A percentile compares a stretch with the other conserved stretches of the same genome.
Evolutionary conservation across 108 stramenopile genomes (phyloP).

Genomic region (Pseudonitzschia multiseries): DNA sequence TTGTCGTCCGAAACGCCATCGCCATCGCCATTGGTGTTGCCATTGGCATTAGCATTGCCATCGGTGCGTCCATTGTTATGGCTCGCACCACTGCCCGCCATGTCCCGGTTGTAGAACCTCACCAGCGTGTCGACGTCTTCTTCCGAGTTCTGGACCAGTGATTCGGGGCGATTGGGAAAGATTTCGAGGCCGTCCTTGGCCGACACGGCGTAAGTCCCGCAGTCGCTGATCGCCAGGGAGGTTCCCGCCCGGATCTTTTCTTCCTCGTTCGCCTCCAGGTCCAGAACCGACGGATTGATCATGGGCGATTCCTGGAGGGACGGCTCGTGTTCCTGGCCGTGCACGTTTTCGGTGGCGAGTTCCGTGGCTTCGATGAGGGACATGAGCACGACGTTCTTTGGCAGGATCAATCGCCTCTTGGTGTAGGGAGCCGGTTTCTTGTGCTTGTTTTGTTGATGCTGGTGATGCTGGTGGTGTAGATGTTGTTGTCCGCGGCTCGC

Average conservation of each 20-base stretch:
- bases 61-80: too few relatives aligned
- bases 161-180: conserved; percentile 34
- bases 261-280: conserved; percentile 44
- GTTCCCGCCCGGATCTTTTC: conserved; percentile 44
- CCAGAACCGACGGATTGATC: conserved; percentile 21
- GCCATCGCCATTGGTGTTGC: neutral
- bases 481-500: too few relatives aligned
- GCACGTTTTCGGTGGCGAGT: conserved; percentile 30
- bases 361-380: conserved; percentile 65
- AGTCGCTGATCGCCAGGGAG: conserved; percentile 40
- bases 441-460: conserved; percentile 7
- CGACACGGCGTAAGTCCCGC: conserved; percentile 65
- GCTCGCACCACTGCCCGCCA: neutral
- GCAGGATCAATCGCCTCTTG: conserved; percentile 67
- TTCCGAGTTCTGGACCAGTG: conserved; percentile 25
- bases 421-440: conserved; percentile 33
- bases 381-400: conserved; percentile 81
- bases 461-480: neutral
- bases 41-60: neutral
- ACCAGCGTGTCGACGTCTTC: conserved; percentile 52
- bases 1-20: conserved; percentile 9
- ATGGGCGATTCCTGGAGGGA: conserved; percentile 26
- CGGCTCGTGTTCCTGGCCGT: conserved; percentile 26
- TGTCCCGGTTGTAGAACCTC: conserved; percentile 31
- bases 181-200: conserved; percentile 51